Evolutionary conservation across 1,284 basidiomycete genomes (phyloP), one percentile per base, ranked within the genome.

Genomic region (Hemileia vastatrix): DNA sequence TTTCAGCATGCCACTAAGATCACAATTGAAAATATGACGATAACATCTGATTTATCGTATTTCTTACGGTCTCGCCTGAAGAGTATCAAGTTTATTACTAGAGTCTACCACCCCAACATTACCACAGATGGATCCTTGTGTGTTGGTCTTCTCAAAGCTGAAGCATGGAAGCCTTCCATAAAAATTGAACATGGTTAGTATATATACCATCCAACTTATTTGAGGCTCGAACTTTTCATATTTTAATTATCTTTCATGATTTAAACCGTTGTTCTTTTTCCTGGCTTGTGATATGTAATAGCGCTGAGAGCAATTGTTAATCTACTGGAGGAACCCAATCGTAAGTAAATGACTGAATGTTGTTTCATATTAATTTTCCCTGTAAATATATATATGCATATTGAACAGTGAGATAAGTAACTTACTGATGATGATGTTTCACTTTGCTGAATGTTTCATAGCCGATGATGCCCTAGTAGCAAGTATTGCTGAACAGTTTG

Each of bases 101-200:
- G 67, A 15, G 67, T 76, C 58, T 75, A 75, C 67, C 75, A 76
- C 58, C 75, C 75, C 15, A 76, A 76, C 65, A 72, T 76, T 36
- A 74, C 73, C 40, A 70, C 73, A 33, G 64, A 70, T 13, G 75
- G 75, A 45, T 64, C 68, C 48, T 61, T 74, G 31, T 76, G 75
- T 53, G 67, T 75, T 19, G 72, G 72, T 6, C 65, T 76, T 6
- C 61, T 76, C 61, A 76, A 76, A 65, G 67, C 71, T 27, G 75
- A 75, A 51, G 69, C 71, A 6, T 76, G 75, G 75, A 76, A 76
- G 64, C 75, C 75, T 13, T 70, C 68, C 44, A 75, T 74, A 4
- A 73, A 74, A 65, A 70, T 71, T 6, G 62, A 71, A 27, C 71
- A 71, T 6, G 70, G 74, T 76, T 57, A 57, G 74, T 67, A 8